These are phyloP conservation scores for Xylaria longipes DNA, from an alignment of 495 filamentous ascomycete genomes.

Conservation along the genomic window DNA sequence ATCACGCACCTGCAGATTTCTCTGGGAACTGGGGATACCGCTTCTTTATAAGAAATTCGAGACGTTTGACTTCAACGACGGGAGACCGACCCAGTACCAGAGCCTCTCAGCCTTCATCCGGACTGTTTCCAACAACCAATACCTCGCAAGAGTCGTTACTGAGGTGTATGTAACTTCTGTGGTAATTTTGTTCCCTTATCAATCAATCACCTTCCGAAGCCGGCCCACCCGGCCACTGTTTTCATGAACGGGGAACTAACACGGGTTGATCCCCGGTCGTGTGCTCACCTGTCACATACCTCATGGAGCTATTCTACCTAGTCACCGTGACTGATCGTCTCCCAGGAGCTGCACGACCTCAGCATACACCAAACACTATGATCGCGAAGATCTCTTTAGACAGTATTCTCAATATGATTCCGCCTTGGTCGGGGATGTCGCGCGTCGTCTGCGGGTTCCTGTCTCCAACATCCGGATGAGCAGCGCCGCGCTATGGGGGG, in stretches of 20 bases:
- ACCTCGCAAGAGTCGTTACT: constrained; percentile 25
- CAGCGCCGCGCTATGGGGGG: constrained; percentile 21
- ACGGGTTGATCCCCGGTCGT: neutral
- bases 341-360: constrained; percentile 26
- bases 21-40: constrained; percentile 25
- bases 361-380: constrained; percentile 28
- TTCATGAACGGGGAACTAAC: neutral
- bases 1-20: constrained; percentile 25
- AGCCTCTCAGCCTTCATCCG: constrained; percentile 27
- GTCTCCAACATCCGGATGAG: constrained; percentile 29
- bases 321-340: constrained; percentile 21
- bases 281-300: constrained; percentile 12
- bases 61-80: constrained; percentile 20
- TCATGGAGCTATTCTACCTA: neutral
- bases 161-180: constrained; percentile 21
- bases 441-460: constrained; percentile 24
- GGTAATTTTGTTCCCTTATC: neutral
- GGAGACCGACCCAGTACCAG: constrained; percentile 17
- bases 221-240: neutral
- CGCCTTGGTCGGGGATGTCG: constrained; percentile 27
- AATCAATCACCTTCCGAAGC: neutral
- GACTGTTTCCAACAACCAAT: constrained; percentile 21
- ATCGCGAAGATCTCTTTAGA: constrained; percentile 26
- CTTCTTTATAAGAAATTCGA: constrained; percentile 25
- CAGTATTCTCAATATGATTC: constrained; percentile 29